Percentiles rank a stretch among this genome's conserved stretches.
Conservation (phyloP, 371 early-diverging fungal genomes). For the Batkoa obscura region DNA sequence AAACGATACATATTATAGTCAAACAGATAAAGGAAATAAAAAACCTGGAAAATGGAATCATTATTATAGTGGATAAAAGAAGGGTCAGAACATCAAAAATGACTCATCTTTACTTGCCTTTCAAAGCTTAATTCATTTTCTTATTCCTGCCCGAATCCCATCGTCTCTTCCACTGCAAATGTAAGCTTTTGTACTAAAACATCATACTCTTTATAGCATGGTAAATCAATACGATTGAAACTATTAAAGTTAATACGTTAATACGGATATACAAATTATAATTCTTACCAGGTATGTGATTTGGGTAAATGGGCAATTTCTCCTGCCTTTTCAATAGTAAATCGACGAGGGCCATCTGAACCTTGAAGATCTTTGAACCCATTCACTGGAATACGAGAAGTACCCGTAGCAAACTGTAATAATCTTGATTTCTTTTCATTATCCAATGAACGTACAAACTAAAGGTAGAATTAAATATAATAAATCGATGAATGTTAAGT, state of each 20-base stretch:
- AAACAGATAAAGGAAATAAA: too few relatives aligned
- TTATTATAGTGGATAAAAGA: too few relatives aligned
- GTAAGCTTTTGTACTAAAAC: slow-evolving; percentile 60
- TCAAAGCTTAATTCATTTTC: too few relatives aligned
- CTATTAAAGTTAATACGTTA: slow-evolving; percentile 15
- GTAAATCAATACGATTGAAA: slow-evolving; percentile 91
- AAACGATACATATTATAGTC: too few relatives aligned
- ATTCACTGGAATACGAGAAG: slow-evolving; percentile 93
- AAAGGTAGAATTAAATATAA: too few relatives aligned
- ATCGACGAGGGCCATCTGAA: slow-evolving; percentile 85
- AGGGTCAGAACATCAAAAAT: too few relatives aligned
- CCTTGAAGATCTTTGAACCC: slow-evolving; percentile 97
- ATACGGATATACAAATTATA: not conserved
- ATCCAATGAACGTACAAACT: slow-evolving; percentile 69
- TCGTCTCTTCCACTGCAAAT: slow-evolving; percentile 83
- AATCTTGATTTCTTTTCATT: slow-evolving; percentile 85
- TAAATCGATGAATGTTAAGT: not conserved
- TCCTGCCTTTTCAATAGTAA: slow-evolving; percentile 92
- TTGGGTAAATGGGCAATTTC: slow-evolving; percentile 71
- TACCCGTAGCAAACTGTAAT: slow-evolving; percentile 96
- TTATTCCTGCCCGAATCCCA: slow-evolving; percentile 65
- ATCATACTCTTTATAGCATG: slow-evolving; percentile 60
- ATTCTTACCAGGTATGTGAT: slow-evolving; percentile 77
- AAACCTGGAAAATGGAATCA: too few relatives aligned
- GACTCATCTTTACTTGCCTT: too few relatives aligned